Percentiles rank a stretch among this genome's conserved stretches.
These are phyloP conservation scores for Rhizoclosmatium globosum DNA, from an alignment of 192 early-diverging fungal genomes.

Conservation along the genomic window DNA sequence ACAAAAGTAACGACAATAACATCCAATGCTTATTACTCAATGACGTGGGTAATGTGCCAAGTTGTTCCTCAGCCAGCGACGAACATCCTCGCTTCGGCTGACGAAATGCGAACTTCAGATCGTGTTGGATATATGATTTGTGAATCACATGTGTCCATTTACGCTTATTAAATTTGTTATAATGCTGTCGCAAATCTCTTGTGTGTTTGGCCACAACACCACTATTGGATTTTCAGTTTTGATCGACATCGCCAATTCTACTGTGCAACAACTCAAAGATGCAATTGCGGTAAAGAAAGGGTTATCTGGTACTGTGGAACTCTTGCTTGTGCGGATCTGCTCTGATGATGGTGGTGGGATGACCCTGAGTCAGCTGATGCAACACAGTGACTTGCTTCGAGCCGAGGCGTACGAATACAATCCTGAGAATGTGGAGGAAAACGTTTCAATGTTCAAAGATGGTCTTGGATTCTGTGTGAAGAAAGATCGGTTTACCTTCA, in stretches of 20 bases:
- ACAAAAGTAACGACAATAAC: no score
- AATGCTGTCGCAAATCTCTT: no score
- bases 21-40: no score
- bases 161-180: neutral
- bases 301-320: conserved; percentile 17
- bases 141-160: no score
- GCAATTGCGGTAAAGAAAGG: conserved; percentile 11
- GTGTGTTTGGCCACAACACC: no score
- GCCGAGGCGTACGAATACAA: neutral
- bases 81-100: no score
- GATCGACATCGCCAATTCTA: neutral
- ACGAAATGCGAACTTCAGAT: no score
- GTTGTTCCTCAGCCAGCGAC: no score
- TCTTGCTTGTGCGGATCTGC: conserved; percentile 5
- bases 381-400: neutral
- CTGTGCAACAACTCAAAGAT: conserved; percentile 5
- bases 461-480: neutral
- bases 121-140: no score
- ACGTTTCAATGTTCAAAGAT: neutral
- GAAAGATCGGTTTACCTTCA: conserved; percentile 8
- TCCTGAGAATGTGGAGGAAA: neutral
- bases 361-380: neutral
- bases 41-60: no score
- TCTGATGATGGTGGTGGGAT: neutral
- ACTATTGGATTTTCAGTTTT: no score